Evolutionary conservation across 768 basidiomycete species (phyloP), one percentile per base, ranked within the genome.

Genomic region (Tulasnella sp.): DNA sequence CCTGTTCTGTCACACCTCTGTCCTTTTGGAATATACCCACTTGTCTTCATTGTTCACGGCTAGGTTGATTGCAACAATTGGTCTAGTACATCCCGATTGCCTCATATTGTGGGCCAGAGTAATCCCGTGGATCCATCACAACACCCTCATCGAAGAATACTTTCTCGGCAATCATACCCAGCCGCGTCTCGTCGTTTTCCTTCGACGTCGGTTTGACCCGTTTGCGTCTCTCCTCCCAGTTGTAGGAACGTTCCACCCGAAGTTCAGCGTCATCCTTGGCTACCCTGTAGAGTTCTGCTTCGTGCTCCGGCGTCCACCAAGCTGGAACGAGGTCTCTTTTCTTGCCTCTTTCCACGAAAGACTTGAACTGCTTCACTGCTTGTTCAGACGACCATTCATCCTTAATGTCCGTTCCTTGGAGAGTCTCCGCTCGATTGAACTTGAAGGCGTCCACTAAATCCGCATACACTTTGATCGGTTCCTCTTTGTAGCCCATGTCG

Each of bases 191-290:
- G 31, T 74, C 46, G 21, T 74, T 74, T 27, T 74, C 40, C 73
- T 40, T 74, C 42, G 40, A 42, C 34, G 31, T 42, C 38, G 38
- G 5, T 68, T 27, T 27, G 18, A 68, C 12, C 36, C 62, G 62
- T 36, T 68, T 68, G 27, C 18, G 31, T 36, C 62, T 68, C 62
- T 27, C 62, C 62, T 68, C 62, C 62, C 62, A 68, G 27, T 68
- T 19, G 46, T 74, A 74, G 19, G 73, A 39, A 42, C 40, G 40
- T 52, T 79, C 78, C 21, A 19, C 77, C 42, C 46, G 27, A 9
- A 74, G 44, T 18, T 52, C n/a, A 27, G 18, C 72, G 71, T 74
- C 78, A n/a, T 74, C 77, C 39, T 40, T 27, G n/a, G 48, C 77
- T 3, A 72, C 21, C 42, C n/a, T 19, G 18, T 48, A 74, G 48